Evolutionary conservation across 2,329 filamentous ascomycete species (phyloP), one percentile per base, ranked within the genome.

Genomic region (Colletotrichum shisoi): DNA sequence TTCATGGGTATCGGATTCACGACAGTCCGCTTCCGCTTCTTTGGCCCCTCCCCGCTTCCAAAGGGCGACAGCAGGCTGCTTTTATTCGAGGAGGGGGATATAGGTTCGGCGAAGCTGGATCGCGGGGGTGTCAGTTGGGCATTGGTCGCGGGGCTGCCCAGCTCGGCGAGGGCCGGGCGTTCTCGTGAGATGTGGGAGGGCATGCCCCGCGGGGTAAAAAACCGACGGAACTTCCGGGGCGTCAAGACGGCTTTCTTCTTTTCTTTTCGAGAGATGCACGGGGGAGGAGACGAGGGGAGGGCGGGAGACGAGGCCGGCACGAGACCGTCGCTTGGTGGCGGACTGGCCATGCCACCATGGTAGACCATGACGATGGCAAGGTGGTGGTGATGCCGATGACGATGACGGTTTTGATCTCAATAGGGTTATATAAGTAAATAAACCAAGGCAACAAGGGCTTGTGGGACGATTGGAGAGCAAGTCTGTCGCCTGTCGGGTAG

Each of bases 211-310:
- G 83, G 84, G 11, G 83, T 83, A 69, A 86, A 86, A 78, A 86
- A 86, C 31, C 79, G 78, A 40, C 73, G 78, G 69, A 86, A 86
- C 72, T 84, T 85, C 70, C 83, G 77, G 63, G 84, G 84, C 3
- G 84, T 86, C 59, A 86, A 81, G 42, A 83, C 85, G 3, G 84
- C 81, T 63, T 82, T 79, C 19, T 82, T 79, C 69, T 78, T 78
- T 72, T 84, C 82, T 71, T 84, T 85, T 68, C 73, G 74, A 19
- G 53, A 57, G 4, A 71, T 60, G 1, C 69, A 42, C 63, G 62
- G 51, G 68, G 64, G 13, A 72, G 74, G 1, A 73, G 77, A 12
- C 69, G 54, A 74, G 64, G 40, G 72, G 63, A 68, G 53, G 67
- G 62, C 63, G 51, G 62, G 59, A 70, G 66, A 73, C 67, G 57